Conservation (phyloP, 2,329 filamentous ascomycete genomes). For the Xylariomycetidae sp. region DNA sequence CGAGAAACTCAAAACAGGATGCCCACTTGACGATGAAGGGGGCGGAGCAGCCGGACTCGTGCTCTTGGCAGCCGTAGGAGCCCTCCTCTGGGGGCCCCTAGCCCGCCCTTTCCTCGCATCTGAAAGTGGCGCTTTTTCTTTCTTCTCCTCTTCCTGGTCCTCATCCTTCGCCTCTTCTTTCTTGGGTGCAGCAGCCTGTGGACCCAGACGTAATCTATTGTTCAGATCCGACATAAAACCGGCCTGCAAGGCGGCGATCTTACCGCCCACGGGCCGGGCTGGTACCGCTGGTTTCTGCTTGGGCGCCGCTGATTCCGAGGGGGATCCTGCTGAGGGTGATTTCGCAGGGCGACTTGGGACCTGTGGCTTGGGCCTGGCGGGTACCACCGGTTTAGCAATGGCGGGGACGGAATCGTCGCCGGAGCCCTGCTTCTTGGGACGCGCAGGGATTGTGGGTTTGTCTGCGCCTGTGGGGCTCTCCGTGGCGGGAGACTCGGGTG, state of each 20-base stretch:
- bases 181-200: slow-evolving; percentile 73
- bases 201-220: slow-evolving; percentile 80
- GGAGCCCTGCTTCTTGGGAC: slow-evolving; percentile 38
- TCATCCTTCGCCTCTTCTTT: slow-evolving; percentile 62
- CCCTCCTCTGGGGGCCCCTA: slow-evolving; percentile 76
- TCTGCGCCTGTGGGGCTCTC: slow-evolving; percentile 27
- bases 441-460: slow-evolving; percentile 59
- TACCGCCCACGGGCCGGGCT: slow-evolving; percentile 69
- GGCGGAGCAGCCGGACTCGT: slow-evolving; percentile 31
- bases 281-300: slow-evolving; percentile 85
- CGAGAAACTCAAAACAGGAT: slow-evolving; percentile 42
- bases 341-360: slow-evolving; percentile 50
- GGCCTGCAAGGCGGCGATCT: slow-evolving; percentile 86
- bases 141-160: slow-evolving; percentile 47
- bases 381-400: slow-evolving; percentile 44
- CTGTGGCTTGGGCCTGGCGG: slow-evolving; percentile 54
- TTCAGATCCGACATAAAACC: slow-evolving; percentile 93
- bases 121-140: slow-evolving; percentile 72
- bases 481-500: slow-evolving; percentile 37
- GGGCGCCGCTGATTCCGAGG: slow-evolving; percentile 35
- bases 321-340: slow-evolving; percentile 32
- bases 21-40: slow-evolving; percentile 26
- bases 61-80: slow-evolving; percentile 49
- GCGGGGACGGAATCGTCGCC: slow-evolving; percentile 19
- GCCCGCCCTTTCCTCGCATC: slow-evolving; percentile 91